Evolutionary conservation across 225 moss, liverwort and hornwort species (phyloP).

Genomic region (Straminergon stramineum): DNA sequence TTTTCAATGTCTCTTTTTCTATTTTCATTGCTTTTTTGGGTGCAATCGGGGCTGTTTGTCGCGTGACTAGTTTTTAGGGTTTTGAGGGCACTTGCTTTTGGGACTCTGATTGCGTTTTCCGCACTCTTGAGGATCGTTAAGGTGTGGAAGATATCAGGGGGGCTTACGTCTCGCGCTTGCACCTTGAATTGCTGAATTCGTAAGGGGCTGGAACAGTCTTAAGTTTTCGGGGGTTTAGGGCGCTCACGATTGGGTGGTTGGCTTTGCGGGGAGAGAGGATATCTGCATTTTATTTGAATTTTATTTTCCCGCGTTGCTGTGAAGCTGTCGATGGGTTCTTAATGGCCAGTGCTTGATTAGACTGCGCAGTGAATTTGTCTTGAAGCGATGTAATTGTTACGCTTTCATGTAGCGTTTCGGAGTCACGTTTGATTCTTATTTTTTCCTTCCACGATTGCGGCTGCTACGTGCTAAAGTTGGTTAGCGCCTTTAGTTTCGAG

Average conservation of each 20-base stretch:
- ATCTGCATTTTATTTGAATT: background rate
- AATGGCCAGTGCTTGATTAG: background rate
- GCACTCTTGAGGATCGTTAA: background rate
- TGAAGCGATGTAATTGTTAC: constrained; percentile 3
- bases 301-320: background rate
- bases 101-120: background rate
- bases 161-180: background rate
- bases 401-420: background rate
- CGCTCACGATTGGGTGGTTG: background rate
- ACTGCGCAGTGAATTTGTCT: background rate
- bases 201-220: background rate
- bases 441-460: background rate
- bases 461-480: background rate
- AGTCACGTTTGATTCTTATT: background rate
- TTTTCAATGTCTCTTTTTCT: background rate
- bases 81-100: background rate
- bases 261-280: background rate
- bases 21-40: background rate
- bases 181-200: background rate
- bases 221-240: background rate
- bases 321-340: background rate
- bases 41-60: background rate
- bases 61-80: constrained; percentile 12
- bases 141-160: background rate
- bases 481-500: background rate